Conservation (phyloP, 768 basidiomycete genomes). For the Sporobolomyces roseus region DNA sequence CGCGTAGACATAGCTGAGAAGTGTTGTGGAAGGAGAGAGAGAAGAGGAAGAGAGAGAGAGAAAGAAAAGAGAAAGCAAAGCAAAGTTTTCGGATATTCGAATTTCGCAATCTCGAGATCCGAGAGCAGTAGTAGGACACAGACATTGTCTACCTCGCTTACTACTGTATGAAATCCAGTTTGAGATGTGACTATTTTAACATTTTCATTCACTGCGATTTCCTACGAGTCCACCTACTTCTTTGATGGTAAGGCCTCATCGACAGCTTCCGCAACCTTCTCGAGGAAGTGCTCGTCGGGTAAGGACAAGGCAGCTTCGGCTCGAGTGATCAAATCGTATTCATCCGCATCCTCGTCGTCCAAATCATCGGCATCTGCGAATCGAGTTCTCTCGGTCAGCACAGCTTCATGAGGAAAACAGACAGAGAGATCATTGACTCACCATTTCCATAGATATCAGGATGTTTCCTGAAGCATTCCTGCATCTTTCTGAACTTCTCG, state of each 20-base stretch:
- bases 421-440: conserved; percentile 51
- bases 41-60: no score
- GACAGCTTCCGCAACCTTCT: conserved; percentile 21
- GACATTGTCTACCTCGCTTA: no score
- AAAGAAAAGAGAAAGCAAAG: no score
- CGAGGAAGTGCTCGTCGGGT: conserved; percentile 33
- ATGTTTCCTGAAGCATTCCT: conserved; percentile 91
- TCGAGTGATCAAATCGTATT: conserved; percentile 20
- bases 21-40: no score
- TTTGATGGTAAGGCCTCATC: neutral
- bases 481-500: conserved; percentile 96
- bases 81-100: no score
- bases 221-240: no score
- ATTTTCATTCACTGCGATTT: no score
- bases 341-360: conserved; percentile 31
- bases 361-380: conserved; percentile 18
- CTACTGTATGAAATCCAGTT: no score
- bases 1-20: no score
- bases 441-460: conserved; percentile 95
- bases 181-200: no score
- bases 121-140: no score
- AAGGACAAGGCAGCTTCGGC: conserved; percentile 31
- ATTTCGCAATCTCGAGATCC: no score
- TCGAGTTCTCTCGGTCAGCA: neutral
- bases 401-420: neutral